These are phyloP conservation scores for Ogataea chonburiensis DNA, from an alignment of 805 yeast species.

Conservation along the genomic window DNA sequence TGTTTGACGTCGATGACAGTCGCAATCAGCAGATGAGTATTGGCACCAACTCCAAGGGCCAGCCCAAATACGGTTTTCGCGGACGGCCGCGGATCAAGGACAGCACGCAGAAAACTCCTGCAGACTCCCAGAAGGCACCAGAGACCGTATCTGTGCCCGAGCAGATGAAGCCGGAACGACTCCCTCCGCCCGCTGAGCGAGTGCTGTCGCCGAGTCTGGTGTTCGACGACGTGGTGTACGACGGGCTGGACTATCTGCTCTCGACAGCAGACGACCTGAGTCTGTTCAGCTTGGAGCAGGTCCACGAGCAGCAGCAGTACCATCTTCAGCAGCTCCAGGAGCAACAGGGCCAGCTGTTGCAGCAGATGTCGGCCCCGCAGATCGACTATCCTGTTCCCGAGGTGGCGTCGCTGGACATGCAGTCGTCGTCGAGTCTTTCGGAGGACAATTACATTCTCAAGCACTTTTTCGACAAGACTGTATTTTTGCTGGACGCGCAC, in stretches of 20 bases:
- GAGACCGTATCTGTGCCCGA: too few relatives aligned
- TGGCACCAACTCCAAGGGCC: conserved; percentile 32
- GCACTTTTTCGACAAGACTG: conserved; percentile 53
- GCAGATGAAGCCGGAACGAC: not conserved
- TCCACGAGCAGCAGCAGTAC: conserved; percentile 18
- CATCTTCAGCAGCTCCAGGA: conserved; percentile 20
- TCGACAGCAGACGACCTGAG: conserved; percentile 23
- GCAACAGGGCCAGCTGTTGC: conserved; percentile 22
- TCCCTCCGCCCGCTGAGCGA: not conserved
- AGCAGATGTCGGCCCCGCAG: conserved; percentile 16
- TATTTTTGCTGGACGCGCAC: conserved; percentile 56
- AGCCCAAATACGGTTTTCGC: conserved; percentile 40
- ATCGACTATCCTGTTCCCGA: conserved; percentile 6
- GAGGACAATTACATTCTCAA: conserved; percentile 56
- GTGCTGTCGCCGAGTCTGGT: conserved; percentile 2
- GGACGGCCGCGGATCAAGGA: conserved; percentile 43
- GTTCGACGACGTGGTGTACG: conserved; percentile 32
- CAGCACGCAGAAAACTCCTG: conserved; percentile 15
- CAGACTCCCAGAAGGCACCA: not conserved
- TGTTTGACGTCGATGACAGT: conserved; percentile 51
- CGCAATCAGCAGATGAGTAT: conserved; percentile 28
- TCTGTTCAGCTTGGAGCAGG: conserved; percentile 17
- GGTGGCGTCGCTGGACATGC: conserved; percentile 1
- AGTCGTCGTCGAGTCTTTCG: conserved; percentile 36
- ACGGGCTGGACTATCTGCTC: conserved; percentile 33